phyloP scores from a whole-genome alignment of 306 rosid genomes.

The Cucumis sativus region DNA sequence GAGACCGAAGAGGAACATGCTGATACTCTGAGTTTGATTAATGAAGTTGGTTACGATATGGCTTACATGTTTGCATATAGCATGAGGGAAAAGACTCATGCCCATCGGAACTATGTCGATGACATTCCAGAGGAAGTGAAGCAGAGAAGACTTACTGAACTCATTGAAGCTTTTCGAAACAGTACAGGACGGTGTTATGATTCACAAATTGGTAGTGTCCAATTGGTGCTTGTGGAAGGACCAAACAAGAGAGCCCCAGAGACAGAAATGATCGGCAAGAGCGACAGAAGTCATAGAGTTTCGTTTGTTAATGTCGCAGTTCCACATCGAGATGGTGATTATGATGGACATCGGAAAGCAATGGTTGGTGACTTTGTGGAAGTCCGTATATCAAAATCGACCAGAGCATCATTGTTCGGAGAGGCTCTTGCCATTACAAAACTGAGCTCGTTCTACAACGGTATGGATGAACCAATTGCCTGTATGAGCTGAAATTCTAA shows the following conservation, averaged over 20 bases:
- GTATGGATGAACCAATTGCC: constrained; percentile 37
- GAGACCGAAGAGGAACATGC: constrained; percentile 85
- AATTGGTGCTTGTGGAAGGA: constrained; percentile 91
- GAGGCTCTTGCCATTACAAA: constrained; percentile 67
- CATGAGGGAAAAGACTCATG: constrained; percentile 99
- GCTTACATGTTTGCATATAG: constrained; percentile 98
- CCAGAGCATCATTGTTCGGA: constrained; percentile 77
- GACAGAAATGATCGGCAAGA: constrained; percentile 83
- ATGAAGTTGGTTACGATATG: constrained; percentile 78
- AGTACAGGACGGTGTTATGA: constrained; percentile 83
- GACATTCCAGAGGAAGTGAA: constrained; percentile 81
- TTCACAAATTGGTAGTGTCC: constrained; percentile 61
- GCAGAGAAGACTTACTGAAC: constrained; percentile 89
- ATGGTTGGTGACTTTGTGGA: constrained; percentile 83
- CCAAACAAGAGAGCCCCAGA: constrained; percentile 85
- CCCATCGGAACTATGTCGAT: constrained; percentile 73
- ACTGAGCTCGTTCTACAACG: constrained; percentile 48
- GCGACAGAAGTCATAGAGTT: constrained; percentile 87
- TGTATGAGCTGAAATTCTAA: constrained; percentile 26
- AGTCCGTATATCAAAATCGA: constrained; percentile 61
- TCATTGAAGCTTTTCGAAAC: constrained; percentile 69
- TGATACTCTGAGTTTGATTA: constrained; percentile 60
- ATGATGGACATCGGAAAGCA: constrained; percentile 38
- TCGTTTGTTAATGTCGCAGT: constrained; percentile 41
- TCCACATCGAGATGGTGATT: constrained; percentile 38